These are phyloP conservation scores for Endoconidiophora polonica DNA, from an alignment of 2,329 filamentous ascomycete species.

Conservation along the genomic window DNA sequence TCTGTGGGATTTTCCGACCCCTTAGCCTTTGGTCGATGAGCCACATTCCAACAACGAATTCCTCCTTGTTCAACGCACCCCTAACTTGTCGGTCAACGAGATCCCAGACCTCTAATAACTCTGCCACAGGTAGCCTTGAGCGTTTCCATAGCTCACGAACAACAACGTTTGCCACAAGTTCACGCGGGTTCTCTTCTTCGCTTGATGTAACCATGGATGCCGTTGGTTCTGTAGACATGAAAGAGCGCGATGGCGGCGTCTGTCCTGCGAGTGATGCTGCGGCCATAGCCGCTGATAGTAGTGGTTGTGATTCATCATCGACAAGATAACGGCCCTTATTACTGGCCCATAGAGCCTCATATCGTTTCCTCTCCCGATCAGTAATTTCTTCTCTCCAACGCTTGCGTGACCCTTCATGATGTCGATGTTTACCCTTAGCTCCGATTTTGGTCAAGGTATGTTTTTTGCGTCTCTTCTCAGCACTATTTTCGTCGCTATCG, in stretches of 20 bases:
- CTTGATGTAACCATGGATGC: constrained; percentile 3
- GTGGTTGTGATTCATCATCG: constrained; percentile 13
- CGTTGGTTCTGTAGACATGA: not conserved
- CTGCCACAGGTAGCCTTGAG: constrained; percentile 48
- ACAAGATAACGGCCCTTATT: constrained; percentile 46
- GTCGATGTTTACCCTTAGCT: constrained; percentile 42
- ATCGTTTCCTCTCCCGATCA: constrained; percentile 55
- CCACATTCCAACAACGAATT: constrained; percentile 76
- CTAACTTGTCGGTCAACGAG: constrained; percentile 43
- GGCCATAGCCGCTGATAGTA: constrained; percentile 3
- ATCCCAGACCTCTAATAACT: constrained; percentile 61
- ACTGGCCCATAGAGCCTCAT: constrained; percentile 73
- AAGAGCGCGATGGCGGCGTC: not conserved
- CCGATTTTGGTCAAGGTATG: constrained; percentile 25
- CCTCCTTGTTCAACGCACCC: constrained; percentile 45
- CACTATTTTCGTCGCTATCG: constrained; percentile 33
- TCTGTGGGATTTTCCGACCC: constrained; percentile 57
- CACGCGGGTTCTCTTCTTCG: constrained; percentile 20
- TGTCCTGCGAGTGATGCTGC: not conserved
- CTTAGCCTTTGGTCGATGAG: constrained; percentile 66
- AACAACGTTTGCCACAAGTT: constrained; percentile 49
- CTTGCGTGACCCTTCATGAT: constrained; percentile 59
- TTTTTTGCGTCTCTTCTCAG: constrained; percentile 32
- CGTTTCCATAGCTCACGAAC: constrained; percentile 61
- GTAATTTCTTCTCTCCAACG: constrained; percentile 65